phyloP scores from a whole-genome alignment of 208 protist genomes.

The Crithidia fasciculata region DNA sequence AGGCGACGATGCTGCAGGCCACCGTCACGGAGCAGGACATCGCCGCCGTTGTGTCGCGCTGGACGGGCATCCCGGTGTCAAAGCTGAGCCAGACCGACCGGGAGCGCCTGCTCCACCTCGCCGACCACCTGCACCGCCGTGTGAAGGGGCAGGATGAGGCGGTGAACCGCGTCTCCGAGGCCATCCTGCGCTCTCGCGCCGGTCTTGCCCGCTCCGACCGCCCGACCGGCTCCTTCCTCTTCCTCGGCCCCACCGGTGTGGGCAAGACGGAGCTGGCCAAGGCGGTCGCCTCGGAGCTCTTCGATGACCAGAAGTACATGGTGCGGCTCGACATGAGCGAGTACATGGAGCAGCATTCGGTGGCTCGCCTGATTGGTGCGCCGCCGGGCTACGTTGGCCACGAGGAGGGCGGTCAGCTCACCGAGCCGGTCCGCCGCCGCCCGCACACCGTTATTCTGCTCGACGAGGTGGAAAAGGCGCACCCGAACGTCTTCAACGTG shows the following conservation, averaged over 20 bases:
- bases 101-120: constrained; percentile 90
- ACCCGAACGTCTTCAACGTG: constrained; percentile 96
- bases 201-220: constrained; percentile 90
- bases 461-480: constrained; percentile 99
- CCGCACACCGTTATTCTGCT: constrained; percentile 98
- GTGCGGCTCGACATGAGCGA: constrained; percentile 99
- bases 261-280: constrained; percentile 98
- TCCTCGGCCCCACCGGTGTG: constrained; percentile 96
- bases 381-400: constrained; percentile 99
- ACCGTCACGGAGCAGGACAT: constrained; percentile 94
- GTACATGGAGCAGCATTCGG: constrained; percentile 98
- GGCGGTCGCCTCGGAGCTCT: constrained; percentile 95
- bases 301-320: constrained; percentile 97
- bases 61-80: constrained; percentile 98
- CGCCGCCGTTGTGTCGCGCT: constrained; percentile 95
- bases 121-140: constrained; percentile 78
- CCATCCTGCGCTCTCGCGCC: constrained; percentile 96
- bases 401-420: constrained; percentile 98
- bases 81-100: constrained; percentile 92
- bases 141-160: constrained; percentile 98
- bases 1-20: constrained; percentile 93
- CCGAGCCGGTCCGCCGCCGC: constrained; percentile 97
- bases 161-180: constrained; percentile 94
- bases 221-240: constrained; percentile 96
- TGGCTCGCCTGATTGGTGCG: constrained; percentile 97